Evolutionary conservation across 1,139 yeast genomes (phyloP).

Genomic region (Citeromyces hawaiiensis): DNA sequence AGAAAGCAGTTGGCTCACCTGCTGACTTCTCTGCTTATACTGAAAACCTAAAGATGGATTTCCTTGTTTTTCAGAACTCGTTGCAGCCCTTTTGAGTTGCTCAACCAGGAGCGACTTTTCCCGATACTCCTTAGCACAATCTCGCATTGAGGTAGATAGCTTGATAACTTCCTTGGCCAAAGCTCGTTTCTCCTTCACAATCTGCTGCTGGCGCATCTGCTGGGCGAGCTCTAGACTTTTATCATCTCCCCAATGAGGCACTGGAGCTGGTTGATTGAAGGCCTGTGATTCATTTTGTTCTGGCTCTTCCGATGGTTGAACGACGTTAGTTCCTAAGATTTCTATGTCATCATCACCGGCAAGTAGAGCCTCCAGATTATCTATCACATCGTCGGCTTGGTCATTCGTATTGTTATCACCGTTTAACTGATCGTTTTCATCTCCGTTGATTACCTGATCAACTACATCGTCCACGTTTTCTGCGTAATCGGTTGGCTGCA

Average conservation of each 20-base stretch:
- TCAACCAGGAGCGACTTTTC: slow-evolving; percentile 1
- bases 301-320: slow-evolving; percentile 4
- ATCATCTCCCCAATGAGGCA: slow-evolving; percentile 15
- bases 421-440: not conserved
- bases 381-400: not conserved
- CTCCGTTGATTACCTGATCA: slow-evolving; percentile 1
- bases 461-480: not conserved
- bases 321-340: slow-evolving; percentile 7
- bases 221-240: slow-evolving; percentile 1
- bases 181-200: not conserved
- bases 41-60: not conserved
- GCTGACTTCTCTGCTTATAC: not conserved
- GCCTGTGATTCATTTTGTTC: not conserved
- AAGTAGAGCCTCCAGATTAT: not conserved
- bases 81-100: not conserved
- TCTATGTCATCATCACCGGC: slow-evolving; percentile 10
- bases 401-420: slow-evolving; percentile 1
- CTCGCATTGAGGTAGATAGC: not conserved
- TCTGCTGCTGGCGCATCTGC: slow-evolving; percentile 1
- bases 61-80: not conserved
- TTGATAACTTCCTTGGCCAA: slow-evolving; percentile 1
- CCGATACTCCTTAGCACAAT: not conserved
- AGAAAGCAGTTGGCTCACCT: not conserved
- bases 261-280: slow-evolving; percentile 23
- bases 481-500: not conserved